Percentiles rank a stretch among this genome's conserved stretches.
Conservation (phyloP, 345 rosid genomes). For the Geranium rotundifolium region DNA sequence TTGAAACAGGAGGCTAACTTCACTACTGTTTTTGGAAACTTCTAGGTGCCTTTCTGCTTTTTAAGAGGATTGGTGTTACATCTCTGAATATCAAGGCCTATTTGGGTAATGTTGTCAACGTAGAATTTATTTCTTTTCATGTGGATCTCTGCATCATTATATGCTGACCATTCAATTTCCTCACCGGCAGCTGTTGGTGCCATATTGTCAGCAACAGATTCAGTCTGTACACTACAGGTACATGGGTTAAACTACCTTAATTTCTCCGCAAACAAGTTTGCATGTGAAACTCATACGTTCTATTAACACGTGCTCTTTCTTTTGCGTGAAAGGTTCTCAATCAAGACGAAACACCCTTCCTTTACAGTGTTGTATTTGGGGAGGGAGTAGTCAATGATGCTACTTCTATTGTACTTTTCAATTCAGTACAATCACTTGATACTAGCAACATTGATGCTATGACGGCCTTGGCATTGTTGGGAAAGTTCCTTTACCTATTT, state of each 20-base stretch:
- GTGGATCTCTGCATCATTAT: neutral
- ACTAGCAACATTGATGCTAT: constrained; percentile 23
- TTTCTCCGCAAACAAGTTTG: too few species aligned
- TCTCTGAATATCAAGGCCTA: constrained; percentile 28
- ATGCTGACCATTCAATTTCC: constrained; percentile 7
- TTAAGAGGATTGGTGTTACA: constrained; percentile 33
- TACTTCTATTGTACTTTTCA: constrained; percentile 65
- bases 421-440: constrained; percentile 44
- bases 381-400: constrained; percentile 83
- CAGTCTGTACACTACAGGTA: constrained; percentile 77
- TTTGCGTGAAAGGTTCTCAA: constrained; percentile 38
- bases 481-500: constrained; percentile 56
- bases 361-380: constrained; percentile 61
- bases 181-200: constrained; percentile 51
- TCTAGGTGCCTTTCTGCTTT: constrained; percentile 32
- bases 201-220: constrained; percentile 69
- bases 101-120: constrained; percentile 24
- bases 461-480: constrained; percentile 32
- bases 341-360: constrained; percentile 77
- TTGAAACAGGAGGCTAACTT: neutral
- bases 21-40: neutral
- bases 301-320: neutral
- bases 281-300: neutral
- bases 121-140: neutral
- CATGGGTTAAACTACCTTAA: neutral